Evolutionary conservation across 345 rosid species (phyloP).

Genomic region (Boechera stricta): DNA sequence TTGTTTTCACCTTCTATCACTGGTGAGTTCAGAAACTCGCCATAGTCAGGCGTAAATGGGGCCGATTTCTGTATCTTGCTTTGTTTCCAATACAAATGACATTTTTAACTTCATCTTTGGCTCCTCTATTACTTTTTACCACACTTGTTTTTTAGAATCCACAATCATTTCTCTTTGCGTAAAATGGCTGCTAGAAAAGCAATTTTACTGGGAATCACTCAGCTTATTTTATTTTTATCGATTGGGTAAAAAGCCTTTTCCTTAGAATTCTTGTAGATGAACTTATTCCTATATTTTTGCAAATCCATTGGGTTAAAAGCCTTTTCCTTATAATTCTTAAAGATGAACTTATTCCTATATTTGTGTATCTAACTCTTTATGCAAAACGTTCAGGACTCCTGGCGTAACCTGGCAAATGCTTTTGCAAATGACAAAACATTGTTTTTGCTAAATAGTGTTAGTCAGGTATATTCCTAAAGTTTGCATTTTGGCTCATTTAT

Average conservation of each 20-base stretch:
- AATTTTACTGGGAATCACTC: conserved; percentile 10
- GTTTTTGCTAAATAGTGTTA: conserved; percentile 74
- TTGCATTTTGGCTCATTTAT: conserved; percentile 17
- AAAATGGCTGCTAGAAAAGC: conserved; percentile 21
- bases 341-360: not conserved
- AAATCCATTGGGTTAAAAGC: not conserved
- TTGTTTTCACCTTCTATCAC: conserved; percentile 73
- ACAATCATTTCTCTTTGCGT: not conserved
- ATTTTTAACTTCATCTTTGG: not conserved
- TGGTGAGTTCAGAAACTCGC: conserved; percentile 64
- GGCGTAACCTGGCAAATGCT: conserved; percentile 88
- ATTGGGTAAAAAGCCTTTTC: not conserved
- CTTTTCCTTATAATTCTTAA: conserved; percentile 18
- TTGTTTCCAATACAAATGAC: conserved; percentile 12
- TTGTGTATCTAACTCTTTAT: conserved; percentile 19
- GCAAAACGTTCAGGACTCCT: conserved; percentile 68
- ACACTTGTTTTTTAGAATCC: conserved; percentile 1
- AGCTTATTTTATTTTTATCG: conserved; percentile 9
- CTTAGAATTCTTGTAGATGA: conserved; percentile 19
- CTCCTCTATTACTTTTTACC: conserved; percentile 20
- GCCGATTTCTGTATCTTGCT: conserved; percentile 14
- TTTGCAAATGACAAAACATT: conserved; percentile 78
- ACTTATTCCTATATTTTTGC: not conserved
- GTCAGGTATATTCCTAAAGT: conserved; percentile 68
- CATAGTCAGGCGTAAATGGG: conserved; percentile 20